Evolutionary conservation across 176 grass and related monocot genomes (phyloP).

Genomic region (Secale cereale): DNA sequence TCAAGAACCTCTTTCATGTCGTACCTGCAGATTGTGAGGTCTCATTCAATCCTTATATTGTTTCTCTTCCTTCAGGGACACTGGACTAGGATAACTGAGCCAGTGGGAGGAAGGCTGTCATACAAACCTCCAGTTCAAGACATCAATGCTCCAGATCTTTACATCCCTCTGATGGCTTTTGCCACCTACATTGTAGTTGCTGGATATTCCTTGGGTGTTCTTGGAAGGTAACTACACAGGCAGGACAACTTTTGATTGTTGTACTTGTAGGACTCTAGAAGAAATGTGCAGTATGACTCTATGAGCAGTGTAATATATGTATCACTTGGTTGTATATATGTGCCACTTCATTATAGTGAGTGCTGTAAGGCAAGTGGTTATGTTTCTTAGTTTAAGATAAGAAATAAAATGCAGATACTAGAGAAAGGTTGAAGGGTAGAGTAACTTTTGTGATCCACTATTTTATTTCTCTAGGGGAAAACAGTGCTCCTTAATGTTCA

Average conservation of each 20-base stretch:
- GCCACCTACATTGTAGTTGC: not conserved
- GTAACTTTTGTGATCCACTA: not conserved
- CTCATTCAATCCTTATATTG: not conserved
- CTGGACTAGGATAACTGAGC: slow-evolving; percentile 87
- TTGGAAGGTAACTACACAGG: not conserved
- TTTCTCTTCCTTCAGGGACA: slow-evolving; percentile 59
- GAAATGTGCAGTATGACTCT: not conserved
- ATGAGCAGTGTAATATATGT: not conserved
- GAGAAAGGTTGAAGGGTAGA: not conserved
- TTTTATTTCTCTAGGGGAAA: not conserved
- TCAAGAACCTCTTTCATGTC: not conserved
- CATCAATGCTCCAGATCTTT: slow-evolving; percentile 90
- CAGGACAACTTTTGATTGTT: not conserved
- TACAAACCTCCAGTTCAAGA: slow-evolving; percentile 89
- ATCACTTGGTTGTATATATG: not conserved
- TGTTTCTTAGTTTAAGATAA: not conserved
- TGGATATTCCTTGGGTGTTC: slow-evolving; percentile 14
- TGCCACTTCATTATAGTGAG: not conserved
- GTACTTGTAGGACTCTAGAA: not conserved
- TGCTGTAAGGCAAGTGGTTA: not conserved
- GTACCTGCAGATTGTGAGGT: not conserved
- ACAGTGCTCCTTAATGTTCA: not conserved
- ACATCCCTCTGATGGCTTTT: slow-evolving; percentile 38
- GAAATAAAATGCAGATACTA: not conserved
- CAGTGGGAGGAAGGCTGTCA: slow-evolving; percentile 68